Conservation (phyloP, 495 filamentous ascomycete species). For the Talaromyces stipitatus region DNA sequence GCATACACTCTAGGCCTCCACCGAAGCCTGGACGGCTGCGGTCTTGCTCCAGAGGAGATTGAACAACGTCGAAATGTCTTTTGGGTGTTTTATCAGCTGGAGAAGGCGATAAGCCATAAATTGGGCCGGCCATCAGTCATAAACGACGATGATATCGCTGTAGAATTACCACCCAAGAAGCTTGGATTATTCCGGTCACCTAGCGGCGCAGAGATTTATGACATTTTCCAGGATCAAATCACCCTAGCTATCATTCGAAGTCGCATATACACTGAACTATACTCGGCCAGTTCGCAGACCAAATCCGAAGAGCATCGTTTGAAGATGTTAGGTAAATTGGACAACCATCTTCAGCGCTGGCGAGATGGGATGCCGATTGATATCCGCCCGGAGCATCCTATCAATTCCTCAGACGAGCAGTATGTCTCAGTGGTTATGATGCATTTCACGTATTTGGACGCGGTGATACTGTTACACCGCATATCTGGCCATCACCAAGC, state of each 20-base stretch:
- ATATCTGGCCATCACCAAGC: background rate
- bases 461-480: constrained; percentile 3
- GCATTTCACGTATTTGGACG: constrained; percentile 5
- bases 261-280: constrained; percentile 6
- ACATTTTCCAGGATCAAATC: constrained; percentile 5
- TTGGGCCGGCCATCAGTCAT: constrained; percentile 1
- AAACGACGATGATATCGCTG: constrained; percentile 5
- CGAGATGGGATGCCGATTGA: constrained; percentile 3
- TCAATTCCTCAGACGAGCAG: constrained; percentile 2
- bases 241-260: background rate
- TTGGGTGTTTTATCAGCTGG: constrained; percentile 3
- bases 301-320: background rate
- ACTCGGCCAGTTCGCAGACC: constrained; percentile 3
- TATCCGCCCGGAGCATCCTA: constrained; percentile 5
- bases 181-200: background rate
- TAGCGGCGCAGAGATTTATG: background rate
- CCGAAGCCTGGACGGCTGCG: background rate
- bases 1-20: constrained; percentile 3
- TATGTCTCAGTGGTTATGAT: constrained; percentile 3
- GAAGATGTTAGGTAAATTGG: background rate
- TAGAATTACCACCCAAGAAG: constrained; percentile 1
- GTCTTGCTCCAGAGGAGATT: constrained; percentile 1
- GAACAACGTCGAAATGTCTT: constrained; percentile 5
- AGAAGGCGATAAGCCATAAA: constrained; percentile 3
- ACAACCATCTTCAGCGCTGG: constrained; percentile 6